Percentiles rank a stretch among this genome's conserved stretches.
These are phyloP conservation scores for Populus tomentosa DNA, from an alignment of 441 rosid genomes.

Conservation along the genomic window DNA sequence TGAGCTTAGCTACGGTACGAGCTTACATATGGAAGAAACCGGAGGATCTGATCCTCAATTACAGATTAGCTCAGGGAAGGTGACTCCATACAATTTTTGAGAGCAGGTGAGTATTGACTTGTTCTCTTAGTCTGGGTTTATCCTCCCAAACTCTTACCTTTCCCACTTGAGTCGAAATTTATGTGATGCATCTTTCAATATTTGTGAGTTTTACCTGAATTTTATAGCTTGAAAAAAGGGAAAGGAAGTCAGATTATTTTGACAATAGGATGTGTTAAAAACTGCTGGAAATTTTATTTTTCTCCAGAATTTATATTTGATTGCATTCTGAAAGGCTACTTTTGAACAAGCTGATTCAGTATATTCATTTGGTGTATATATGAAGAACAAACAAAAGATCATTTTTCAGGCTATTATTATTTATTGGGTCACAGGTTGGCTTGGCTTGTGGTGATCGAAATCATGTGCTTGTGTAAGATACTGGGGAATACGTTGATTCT, in stretches of 20 bases:
- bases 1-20: slow-evolving; percentile 98
- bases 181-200: neutral
- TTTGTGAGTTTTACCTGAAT: neutral
- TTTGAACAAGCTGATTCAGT: neutral
- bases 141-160: neutral
- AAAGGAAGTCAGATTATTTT: neutral
- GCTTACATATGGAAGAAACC: slow-evolving; percentile 97
- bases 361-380: neutral
- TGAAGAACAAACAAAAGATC: neutral
- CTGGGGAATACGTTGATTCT: slow-evolving; percentile 16
- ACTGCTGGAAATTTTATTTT: neutral
- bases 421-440: slow-evolving; percentile 27
- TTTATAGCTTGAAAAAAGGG: neutral
- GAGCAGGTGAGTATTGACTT: slow-evolving; percentile 30
- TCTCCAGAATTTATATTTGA: neutral
- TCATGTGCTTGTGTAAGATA: slow-evolving; percentile 23
- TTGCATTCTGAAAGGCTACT: neutral
- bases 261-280: neutral
- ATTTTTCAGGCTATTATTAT: slow-evolving; percentile 1
- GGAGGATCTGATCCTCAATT: slow-evolving; percentile 93
- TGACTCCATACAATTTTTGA: slow-evolving; percentile 36
- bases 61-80: slow-evolving; percentile 72
- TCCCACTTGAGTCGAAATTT: neutral
- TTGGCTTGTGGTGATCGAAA: slow-evolving; percentile 17
- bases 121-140: neutral